Evolutionary conservation across 108 stramenopile species (phyloP).

Genomic region (Stephanodiscus triporus): DNA sequence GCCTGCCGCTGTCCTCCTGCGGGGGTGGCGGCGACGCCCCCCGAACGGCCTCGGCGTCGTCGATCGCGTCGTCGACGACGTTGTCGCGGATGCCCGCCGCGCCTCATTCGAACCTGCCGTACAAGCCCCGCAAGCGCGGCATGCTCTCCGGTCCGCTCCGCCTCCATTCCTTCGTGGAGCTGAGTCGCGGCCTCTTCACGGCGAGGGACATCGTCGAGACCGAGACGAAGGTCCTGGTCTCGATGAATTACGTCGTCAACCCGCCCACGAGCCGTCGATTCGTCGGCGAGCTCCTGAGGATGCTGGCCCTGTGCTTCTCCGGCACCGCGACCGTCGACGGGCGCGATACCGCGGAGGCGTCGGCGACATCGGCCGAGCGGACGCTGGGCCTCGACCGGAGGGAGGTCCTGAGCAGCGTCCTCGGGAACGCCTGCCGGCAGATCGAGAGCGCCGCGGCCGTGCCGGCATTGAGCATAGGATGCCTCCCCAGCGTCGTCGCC

Average conservation of each 20-base stretch:
- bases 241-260: constrained; percentile 60
- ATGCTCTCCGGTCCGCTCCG: constrained; percentile 44
- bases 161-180: constrained; percentile 51
- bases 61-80: background rate
- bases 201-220: constrained; percentile 55
- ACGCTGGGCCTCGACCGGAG: constrained; percentile 30
- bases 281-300: constrained; percentile 43
- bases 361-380: background rate
- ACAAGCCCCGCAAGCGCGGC: constrained; percentile 42
- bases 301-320: constrained; percentile 21
- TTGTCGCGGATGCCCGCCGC: background rate
- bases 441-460: constrained; percentile 37
- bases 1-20: constrained; percentile 13
- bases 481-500: constrained; percentile 57
- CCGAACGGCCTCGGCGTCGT: background rate
- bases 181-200: constrained; percentile 65
- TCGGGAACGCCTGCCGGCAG: constrained; percentile 33
- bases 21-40: background rate
- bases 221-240: constrained; percentile 58
- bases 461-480: constrained; percentile 37
- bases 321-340: background rate
- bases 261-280: constrained; percentile 60
- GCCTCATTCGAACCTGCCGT: constrained; percentile 14
- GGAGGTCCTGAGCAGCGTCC: constrained; percentile 18
- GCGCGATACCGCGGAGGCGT: background rate